Evolutionary conservation across 352 stramenopile genomes (phyloP).

Genomic region (Phytophthora chlamydospora): DNA sequence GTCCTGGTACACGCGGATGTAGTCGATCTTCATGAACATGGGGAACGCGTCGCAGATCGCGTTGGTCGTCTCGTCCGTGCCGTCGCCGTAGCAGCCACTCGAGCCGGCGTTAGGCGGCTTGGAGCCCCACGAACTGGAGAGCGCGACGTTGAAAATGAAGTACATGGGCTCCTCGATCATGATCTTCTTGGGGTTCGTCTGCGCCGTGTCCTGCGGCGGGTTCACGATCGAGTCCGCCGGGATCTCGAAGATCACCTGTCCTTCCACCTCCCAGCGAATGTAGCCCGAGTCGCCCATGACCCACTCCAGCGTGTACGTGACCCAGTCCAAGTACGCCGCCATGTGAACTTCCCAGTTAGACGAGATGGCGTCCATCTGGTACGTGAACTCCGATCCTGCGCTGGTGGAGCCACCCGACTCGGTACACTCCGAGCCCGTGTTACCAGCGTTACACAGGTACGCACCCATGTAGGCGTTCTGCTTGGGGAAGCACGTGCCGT

Average conservation of each 20-base stretch:
- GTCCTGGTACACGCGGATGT: constrained; percentile 60
- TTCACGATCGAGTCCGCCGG: constrained; percentile 55
- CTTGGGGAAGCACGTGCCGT: constrained; percentile 53
- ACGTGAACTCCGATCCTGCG: constrained; percentile 40
- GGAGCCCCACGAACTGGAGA: constrained; percentile 82
- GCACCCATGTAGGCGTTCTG: constrained; percentile 58
- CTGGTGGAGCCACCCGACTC: constrained; percentile 32
- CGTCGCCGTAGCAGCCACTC: constrained; percentile 39
- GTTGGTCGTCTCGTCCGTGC: constrained; percentile 32
- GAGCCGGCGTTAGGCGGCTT: constrained; percentile 46
- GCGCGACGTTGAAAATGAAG: constrained; percentile 91
- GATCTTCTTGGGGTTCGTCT: constrained; percentile 76
- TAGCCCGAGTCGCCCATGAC: constrained; percentile 52
- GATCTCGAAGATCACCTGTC: constrained; percentile 89
- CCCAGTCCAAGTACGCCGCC: constrained; percentile 78
- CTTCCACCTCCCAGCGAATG: constrained; percentile 77
- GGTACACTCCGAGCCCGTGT: constrained; percentile 34
- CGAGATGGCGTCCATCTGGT: constrained; percentile 93
- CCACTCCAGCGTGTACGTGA: constrained; percentile 65
- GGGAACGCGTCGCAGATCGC: constrained; percentile 68
- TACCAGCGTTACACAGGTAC: constrained; percentile 57
- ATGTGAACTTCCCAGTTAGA: constrained; percentile 84
- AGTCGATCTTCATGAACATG: constrained; percentile 78
- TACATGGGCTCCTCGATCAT: constrained; percentile 94
- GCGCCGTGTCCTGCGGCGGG: constrained; percentile 44